These are phyloP conservation scores for Aspergillus unguis DNA, from an alignment of 2,329 filamentous ascomycete genomes.

Conservation along the genomic window DNA sequence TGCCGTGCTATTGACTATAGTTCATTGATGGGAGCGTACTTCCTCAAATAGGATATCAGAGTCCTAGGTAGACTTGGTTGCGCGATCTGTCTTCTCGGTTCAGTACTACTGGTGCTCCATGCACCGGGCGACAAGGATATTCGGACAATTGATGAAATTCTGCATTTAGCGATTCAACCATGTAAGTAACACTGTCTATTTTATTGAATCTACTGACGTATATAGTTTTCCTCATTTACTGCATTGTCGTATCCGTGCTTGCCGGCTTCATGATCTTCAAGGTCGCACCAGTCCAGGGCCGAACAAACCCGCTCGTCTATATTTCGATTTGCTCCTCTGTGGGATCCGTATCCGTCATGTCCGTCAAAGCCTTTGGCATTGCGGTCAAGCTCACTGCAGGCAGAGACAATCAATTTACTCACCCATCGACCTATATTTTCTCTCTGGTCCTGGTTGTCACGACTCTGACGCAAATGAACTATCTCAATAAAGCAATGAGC, in stretches of 20 bases:
- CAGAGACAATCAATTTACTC: slow-evolving; percentile 91
- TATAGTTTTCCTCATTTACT: slow-evolving; percentile 85
- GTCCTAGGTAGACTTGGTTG: slow-evolving; percentile 89
- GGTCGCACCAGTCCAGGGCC: slow-evolving; percentile 82
- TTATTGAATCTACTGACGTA: not conserved
- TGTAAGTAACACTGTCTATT: slow-evolving; percentile 54
- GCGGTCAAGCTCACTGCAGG: slow-evolving; percentile 90
- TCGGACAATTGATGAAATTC: slow-evolving; percentile 83
- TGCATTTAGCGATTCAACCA: slow-evolving; percentile 84
- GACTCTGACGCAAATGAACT: slow-evolving; percentile 99
- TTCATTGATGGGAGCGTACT: slow-evolving; percentile 90
- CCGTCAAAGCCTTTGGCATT: slow-evolving; percentile 97
- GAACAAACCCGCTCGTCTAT: slow-evolving; percentile 93
- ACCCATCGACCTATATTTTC: slow-evolving; percentile 96
- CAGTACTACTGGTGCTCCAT: slow-evolving; percentile 95
- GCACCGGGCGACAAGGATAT: slow-evolving; percentile 92
- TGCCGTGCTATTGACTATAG: slow-evolving; percentile 39
- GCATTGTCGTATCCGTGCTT: slow-evolving; percentile 73
- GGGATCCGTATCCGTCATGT: slow-evolving; percentile 97
- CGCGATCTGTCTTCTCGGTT: slow-evolving; percentile 91
- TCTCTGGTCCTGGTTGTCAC: slow-evolving; percentile 88
- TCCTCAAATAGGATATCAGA: slow-evolving; percentile 83
- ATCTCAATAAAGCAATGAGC: slow-evolving; percentile 97
- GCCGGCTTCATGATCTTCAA: slow-evolving; percentile 95
- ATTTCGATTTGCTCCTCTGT: slow-evolving; percentile 97